phyloP scores from a whole-genome alignment of 441 rosid species.

The Syzygium syzygioides region DNA sequence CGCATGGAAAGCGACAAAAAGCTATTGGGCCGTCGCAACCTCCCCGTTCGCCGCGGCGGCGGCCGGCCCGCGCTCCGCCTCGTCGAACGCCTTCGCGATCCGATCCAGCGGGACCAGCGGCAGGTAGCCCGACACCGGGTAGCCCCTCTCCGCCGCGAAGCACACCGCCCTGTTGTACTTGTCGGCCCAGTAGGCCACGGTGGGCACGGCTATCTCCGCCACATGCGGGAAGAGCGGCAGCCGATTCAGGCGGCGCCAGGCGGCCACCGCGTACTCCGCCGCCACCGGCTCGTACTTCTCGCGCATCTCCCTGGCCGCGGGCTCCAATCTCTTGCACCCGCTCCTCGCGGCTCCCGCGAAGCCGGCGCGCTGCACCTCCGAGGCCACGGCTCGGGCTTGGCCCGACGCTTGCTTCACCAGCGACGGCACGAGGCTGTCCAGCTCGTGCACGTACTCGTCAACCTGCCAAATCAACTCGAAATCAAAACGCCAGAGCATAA shows the following conservation, averaged over 20 bases:
- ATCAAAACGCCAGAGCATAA: neutral
- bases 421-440: constrained; percentile 41
- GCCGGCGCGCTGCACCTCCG: constrained; percentile 44
- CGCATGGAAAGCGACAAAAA: neutral
- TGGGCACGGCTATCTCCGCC: constrained; percentile 36
- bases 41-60: constrained; percentile 13
- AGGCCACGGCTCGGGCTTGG: constrained; percentile 41
- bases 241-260: constrained; percentile 36
- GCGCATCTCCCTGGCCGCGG: constrained; percentile 25
- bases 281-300: constrained; percentile 37
- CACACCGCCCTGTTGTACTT: constrained; percentile 44
- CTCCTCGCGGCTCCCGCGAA: constrained; percentile 31
- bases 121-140: constrained; percentile 22
- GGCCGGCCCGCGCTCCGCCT: constrained; percentile 8
- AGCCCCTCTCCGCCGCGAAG: constrained; percentile 28
- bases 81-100: constrained; percentile 34
- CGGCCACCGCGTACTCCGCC: constrained; percentile 31
- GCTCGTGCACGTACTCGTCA: constrained; percentile 30
- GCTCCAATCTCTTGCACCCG: constrained; percentile 25
- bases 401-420: constrained; percentile 39
- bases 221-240: constrained; percentile 38
- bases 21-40: neutral
- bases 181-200: constrained; percentile 45
- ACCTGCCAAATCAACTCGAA: constrained; percentile 25
- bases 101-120: constrained; percentile 50